Percentiles rank a stretch among this genome's conserved stretches.
phyloP scores from a whole-genome alignment of 2,329 filamentous ascomycete genomes.

The Hortaea werneckii region DNA sequence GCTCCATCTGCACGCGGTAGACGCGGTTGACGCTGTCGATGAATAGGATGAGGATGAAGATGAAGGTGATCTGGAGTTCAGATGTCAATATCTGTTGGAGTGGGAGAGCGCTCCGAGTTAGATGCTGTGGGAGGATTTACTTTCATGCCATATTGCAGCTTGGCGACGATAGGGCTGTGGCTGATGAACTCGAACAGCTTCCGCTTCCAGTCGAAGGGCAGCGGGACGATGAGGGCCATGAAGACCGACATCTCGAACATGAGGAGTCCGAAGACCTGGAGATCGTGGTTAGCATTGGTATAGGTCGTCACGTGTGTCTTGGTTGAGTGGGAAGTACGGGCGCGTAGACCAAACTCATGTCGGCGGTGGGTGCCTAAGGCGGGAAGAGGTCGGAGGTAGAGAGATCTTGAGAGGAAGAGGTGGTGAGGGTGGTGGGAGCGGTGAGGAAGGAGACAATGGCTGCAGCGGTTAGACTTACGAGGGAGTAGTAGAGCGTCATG shows the following conservation, averaged over 20 bases:
- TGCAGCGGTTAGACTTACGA: slow-evolving; percentile 38
- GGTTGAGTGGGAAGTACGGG: slow-evolving; percentile 17
- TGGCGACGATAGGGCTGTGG: slow-evolving; percentile 73
- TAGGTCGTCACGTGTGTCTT: neutral
- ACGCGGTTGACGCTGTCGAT: slow-evolving; percentile 93
- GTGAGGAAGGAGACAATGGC: slow-evolving; percentile 1
- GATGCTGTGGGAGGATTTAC: slow-evolving; percentile 28
- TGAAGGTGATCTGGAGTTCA: slow-evolving; percentile 68
- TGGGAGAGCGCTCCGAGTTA: no score
- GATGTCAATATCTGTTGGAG: neutral
- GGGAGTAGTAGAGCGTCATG: slow-evolving; percentile 62
- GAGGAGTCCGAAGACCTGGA: slow-evolving; percentile 71
- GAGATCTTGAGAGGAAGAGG: neutral
- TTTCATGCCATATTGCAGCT: slow-evolving; percentile 95
- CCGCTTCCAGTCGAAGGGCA: slow-evolving; percentile 77
- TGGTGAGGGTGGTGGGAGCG: neutral
- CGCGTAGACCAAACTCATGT: slow-evolving; percentile 28
- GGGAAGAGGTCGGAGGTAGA: neutral
- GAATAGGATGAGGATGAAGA: slow-evolving; percentile 97
- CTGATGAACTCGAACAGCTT: slow-evolving; percentile 95
- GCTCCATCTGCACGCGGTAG: slow-evolving; percentile 89
- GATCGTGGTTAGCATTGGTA: slow-evolving; percentile 8
- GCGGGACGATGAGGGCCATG: slow-evolving; percentile 69
- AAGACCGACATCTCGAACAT: slow-evolving; percentile 77
- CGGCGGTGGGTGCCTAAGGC: slow-evolving; percentile 3